A percentile compares a stretch with the other conserved stretches of the same genome.
Conservation (phyloP, 2,329 filamentous ascomycete species). For the Colletotrichum sp. region DNA sequence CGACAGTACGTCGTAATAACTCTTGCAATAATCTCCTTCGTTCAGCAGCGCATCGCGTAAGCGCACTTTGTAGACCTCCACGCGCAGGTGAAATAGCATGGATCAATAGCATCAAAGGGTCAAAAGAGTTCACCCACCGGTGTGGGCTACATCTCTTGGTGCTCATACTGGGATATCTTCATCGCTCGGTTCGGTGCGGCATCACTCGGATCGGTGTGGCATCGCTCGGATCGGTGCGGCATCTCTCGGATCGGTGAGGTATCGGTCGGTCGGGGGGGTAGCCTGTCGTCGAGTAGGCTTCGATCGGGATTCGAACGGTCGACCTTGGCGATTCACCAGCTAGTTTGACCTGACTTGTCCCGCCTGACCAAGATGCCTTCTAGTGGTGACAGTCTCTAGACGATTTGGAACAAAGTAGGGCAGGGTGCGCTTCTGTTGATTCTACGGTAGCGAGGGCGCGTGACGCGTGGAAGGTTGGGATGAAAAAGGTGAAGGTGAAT, state of each 20-base stretch:
- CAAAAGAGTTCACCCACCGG: not conserved
- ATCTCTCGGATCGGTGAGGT: not conserved
- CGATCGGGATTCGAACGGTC: not conserved
- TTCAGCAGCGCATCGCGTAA: not conserved
- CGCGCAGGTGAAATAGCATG: not conserved
- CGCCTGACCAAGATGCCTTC: not conserved
- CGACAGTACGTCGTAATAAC: not conserved
- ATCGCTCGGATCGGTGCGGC: not conserved
- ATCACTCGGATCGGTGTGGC: not conserved
- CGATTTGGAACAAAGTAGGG: not conserved
- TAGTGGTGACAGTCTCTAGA: not conserved
- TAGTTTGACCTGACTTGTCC: not conserved
- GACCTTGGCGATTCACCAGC: not conserved
- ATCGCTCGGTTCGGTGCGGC: not conserved
- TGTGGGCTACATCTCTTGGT: conserved; percentile 8
- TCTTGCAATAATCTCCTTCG: not conserved
- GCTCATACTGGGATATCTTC: not conserved
- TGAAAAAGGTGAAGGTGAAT: not conserved
- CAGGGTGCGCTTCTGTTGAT: not conserved
- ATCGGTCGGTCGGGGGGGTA: not conserved
- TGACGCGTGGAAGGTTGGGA: not conserved
- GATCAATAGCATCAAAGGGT: not conserved
- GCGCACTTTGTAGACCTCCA: not conserved
- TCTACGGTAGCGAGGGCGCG: not conserved
- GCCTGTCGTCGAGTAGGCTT: not conserved